Evolutionary conservation across 306 rosid genomes (phyloP).

Genomic region (Lathyrus sativus): DNA sequence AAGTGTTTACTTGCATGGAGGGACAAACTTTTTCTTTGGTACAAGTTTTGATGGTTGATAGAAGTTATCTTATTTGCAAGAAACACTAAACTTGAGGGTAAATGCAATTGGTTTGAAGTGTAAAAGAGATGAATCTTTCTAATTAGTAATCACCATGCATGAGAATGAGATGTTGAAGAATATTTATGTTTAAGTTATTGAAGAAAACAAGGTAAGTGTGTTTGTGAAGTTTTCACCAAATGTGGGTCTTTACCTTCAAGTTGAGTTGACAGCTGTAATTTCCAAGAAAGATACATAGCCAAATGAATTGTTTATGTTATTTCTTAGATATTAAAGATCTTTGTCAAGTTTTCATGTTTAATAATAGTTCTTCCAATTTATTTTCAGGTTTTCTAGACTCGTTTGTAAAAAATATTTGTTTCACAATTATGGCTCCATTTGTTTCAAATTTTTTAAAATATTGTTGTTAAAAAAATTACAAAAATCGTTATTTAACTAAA

Average conservation of each 20-base stretch:
- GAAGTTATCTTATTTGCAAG: slow-evolving; percentile 34
- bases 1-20: slow-evolving; percentile 60
- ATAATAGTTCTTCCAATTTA: not conserved
- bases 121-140: slow-evolving; percentile 23
- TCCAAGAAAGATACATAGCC: slow-evolving; percentile 29
- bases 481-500: too few relatives aligned
- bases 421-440: too few relatives aligned
- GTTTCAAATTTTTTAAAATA: too few relatives aligned
- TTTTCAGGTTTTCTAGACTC: too few relatives aligned
- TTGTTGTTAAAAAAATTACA: too few relatives aligned
- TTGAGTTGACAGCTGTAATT: slow-evolving; percentile 44
- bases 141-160: slow-evolving; percentile 49
- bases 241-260: slow-evolving; percentile 74
- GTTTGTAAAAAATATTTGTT: too few relatives aligned
- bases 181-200: slow-evolving; percentile 44
- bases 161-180: slow-evolving; percentile 53
- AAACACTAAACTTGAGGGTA: slow-evolving; percentile 48
- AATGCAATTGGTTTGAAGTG: slow-evolving; percentile 29
- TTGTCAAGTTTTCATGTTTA: not conserved
- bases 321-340: not conserved
- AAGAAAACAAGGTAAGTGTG: slow-evolving; percentile 53
- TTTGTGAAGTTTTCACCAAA: slow-evolving; percentile 80
- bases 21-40: slow-evolving; percentile 40
- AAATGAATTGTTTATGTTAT: not conserved
- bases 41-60: slow-evolving; percentile 44